Evolutionary conservation across 768 basidiomycete genomes (phyloP).

Genomic region (Leccinum obscurum): DNA sequence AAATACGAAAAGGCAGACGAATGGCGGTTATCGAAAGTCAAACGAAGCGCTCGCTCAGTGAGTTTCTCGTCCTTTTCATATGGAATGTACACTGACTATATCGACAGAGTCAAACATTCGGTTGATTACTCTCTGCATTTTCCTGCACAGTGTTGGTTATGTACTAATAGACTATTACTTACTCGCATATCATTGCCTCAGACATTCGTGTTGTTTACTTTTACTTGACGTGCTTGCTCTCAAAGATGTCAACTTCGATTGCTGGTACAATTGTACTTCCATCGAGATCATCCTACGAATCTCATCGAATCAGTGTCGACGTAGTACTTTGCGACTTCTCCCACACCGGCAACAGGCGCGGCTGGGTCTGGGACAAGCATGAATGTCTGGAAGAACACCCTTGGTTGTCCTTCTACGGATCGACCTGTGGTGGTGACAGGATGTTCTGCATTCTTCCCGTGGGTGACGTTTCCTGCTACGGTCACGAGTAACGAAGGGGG

Average conservation of each 20-base stretch:
- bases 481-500: slow-evolving; percentile 79
- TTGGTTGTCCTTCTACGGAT: slow-evolving; percentile 72
- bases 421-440: slow-evolving; percentile 48
- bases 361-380: slow-evolving; percentile 77
- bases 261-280: not conserved
- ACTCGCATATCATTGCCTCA: slow-evolving; percentile 2
- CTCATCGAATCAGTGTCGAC: slow-evolving; percentile 76
- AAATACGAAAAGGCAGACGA: slow-evolving; percentile 94
- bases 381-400: slow-evolving; percentile 87
- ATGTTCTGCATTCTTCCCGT: slow-evolving; percentile 64
- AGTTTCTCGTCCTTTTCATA: slow-evolving; percentile 25
- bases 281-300: slow-evolving; percentile 66
- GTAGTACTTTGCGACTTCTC: slow-evolving; percentile 81
- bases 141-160: slow-evolving; percentile 1
- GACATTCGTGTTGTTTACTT: not conserved
- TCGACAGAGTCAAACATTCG: slow-evolving; percentile 84
- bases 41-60: slow-evolving; percentile 84
- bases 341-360: slow-evolving; percentile 61
- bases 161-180: slow-evolving; percentile 14
- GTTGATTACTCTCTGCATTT: slow-evolving; percentile 40
- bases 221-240: not conserved
- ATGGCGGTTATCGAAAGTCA: slow-evolving; percentile 92
- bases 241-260: not conserved
- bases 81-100: slow-evolving; percentile 15
- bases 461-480: slow-evolving; percentile 77